Evolutionary conservation across 1,284 basidiomycete genomes (phyloP).

Genomic region (Hemileccinum hortonii): DNA sequence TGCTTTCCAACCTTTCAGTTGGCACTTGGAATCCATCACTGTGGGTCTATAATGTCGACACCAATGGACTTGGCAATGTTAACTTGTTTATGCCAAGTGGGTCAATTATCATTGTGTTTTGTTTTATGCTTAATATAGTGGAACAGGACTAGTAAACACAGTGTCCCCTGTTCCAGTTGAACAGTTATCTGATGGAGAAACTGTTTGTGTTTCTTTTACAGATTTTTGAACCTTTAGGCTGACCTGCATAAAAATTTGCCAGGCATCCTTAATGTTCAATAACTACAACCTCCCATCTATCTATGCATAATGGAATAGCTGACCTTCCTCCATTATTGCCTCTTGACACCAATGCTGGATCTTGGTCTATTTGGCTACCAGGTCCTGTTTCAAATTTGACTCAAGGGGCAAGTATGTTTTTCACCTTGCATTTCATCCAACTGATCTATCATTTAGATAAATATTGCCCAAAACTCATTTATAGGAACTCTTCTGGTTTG

Average conservation of each 20-base stretch:
- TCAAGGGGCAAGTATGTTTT: not conserved
- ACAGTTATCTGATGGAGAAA: too few relatives aligned
- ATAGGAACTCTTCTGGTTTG: not conserved
- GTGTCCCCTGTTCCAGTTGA: too few relatives aligned
- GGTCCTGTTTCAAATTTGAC: not conserved
- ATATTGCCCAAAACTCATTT: not conserved
- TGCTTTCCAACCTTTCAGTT: slow-evolving; percentile 5
- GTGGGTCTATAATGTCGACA: not conserved
- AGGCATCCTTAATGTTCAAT: too few relatives aligned
- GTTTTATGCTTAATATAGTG: too few relatives aligned
- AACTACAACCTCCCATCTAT: too few relatives aligned
- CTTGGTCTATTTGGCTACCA: slow-evolving; percentile 2
- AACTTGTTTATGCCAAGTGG: too few relatives aligned
- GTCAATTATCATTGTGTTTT: too few relatives aligned
- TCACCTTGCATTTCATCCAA: not conserved
- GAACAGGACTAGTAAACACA: too few relatives aligned
- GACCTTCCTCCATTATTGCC: not conserved
- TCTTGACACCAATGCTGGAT: not conserved
- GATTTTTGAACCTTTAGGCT: too few relatives aligned
- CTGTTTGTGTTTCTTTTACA: too few relatives aligned
- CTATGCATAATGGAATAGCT: too few relatives aligned
- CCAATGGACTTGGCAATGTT: slow-evolving; percentile 8
- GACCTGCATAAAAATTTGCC: too few relatives aligned
- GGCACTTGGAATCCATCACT: not conserved
- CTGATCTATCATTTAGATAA: not conserved